These are phyloP conservation scores for Xylaria digitata DNA, from an alignment of 2,329 filamentous ascomycete genomes.

Conservation along the genomic window DNA sequence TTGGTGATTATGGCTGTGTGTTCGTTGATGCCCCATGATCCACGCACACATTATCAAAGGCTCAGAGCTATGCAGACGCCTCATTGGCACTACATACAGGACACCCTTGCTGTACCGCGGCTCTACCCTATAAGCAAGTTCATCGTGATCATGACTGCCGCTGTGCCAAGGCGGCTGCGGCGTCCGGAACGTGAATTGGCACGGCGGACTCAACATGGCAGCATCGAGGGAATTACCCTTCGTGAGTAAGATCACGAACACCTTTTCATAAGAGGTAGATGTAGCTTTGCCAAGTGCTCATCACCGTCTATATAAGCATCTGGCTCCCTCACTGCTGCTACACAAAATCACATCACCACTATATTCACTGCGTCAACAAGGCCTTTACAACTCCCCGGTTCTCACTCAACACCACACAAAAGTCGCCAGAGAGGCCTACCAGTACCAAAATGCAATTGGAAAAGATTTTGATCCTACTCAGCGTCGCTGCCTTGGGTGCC, in stretches of 20 bases:
- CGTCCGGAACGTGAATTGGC: constrained; percentile 14
- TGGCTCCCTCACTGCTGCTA: neutral
- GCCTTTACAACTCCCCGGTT: neutral
- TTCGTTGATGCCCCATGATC: constrained; percentile 6
- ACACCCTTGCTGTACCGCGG: constrained; percentile 12
- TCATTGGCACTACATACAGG: constrained; percentile 8
- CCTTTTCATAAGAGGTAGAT: neutral
- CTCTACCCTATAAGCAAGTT: constrained; percentile 16
- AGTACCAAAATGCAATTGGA: constrained; percentile 30
- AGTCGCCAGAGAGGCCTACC: neutral
- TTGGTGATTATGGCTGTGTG: constrained; percentile 34
- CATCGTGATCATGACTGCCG: constrained; percentile 25
- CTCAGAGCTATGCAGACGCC: neutral
- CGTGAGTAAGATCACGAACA: neutral
- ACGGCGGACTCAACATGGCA: neutral
- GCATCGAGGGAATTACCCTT: neutral
- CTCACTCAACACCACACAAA: neutral
- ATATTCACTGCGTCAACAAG: neutral
- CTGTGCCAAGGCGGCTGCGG: constrained; percentile 24
- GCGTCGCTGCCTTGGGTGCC: constrained; percentile 27
- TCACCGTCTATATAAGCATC: constrained; percentile 20
- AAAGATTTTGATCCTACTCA: constrained; percentile 23
- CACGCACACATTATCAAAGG: constrained; percentile 5
- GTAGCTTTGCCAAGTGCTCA: neutral
- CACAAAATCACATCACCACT: constrained; percentile 4